These are phyloP conservation scores for Cynara cardunculus DNA, from an alignment of 129 eudicot genomes.

Conservation along the genomic window DNA sequence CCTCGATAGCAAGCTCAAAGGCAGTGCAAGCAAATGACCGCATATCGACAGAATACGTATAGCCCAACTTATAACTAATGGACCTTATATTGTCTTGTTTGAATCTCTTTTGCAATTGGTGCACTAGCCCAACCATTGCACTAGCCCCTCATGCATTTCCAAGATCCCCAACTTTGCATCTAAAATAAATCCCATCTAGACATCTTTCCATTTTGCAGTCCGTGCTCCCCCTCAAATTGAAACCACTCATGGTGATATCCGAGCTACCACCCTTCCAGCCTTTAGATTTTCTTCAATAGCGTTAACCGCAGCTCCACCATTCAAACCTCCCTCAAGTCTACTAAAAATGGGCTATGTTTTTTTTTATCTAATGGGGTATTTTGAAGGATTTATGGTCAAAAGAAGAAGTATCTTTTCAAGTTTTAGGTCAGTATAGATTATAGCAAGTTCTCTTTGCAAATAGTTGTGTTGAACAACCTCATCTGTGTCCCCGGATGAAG, in stretches of 20 bases:
- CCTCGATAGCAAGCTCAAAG: constrained; percentile 97
- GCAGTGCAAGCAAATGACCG: constrained; percentile 99
- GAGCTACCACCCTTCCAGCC: constrained; percentile 87
- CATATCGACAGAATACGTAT: constrained; percentile 81
- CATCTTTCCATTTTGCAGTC: constrained; percentile 56
- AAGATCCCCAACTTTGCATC: constrained; percentile 89
- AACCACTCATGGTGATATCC: constrained; percentile 59
- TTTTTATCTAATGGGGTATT: constrained; percentile 75
- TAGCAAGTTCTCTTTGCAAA: constrained; percentile 69
- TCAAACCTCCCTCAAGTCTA: constrained; percentile 68
- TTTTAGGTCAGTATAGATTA: constrained; percentile 83
- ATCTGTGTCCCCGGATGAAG: too few species aligned
- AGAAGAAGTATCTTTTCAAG: constrained; percentile 92
- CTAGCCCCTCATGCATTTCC: constrained; percentile 97
- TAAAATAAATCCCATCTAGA: constrained; percentile 77
- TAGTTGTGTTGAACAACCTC: too few species aligned
- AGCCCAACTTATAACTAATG: constrained; percentile 82
- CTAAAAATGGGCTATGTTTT: constrained; percentile 67
- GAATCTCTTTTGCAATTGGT: constrained; percentile 75
- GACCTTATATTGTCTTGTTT: constrained; percentile 93
- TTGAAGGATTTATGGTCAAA: constrained; percentile 78
- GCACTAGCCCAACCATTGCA: constrained; percentile 90
- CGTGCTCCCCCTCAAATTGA: constrained; percentile 38
- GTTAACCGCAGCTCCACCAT: constrained; percentile 55
- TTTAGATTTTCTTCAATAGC: constrained; percentile 74